Evolutionary conservation across 345 rosid genomes (phyloP).

Genomic region (Carallia brachiata): DNA sequence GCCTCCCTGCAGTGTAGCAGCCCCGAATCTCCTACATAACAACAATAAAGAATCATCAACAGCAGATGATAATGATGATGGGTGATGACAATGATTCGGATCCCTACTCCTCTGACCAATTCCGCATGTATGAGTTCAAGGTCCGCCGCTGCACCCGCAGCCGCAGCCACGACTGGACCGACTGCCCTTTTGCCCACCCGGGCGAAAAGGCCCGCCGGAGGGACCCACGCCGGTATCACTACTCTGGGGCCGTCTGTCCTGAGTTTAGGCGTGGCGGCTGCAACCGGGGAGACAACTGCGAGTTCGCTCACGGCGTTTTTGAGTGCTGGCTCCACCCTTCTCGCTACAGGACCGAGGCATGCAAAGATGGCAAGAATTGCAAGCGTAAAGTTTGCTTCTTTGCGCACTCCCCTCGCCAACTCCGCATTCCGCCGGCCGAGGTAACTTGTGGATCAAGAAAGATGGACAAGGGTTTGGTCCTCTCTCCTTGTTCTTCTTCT

Average conservation of each 20-base stretch:
- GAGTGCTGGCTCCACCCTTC: constrained; percentile 32
- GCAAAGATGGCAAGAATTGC: constrained; percentile 27
- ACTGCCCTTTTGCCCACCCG: constrained; percentile 87
- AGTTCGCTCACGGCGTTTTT: constrained; percentile 25
- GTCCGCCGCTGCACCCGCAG: constrained; percentile 82
- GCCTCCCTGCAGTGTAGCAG: neutral
- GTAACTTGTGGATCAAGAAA: neutral
- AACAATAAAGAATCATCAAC: neutral
- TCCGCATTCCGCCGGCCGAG: constrained; percentile 17
- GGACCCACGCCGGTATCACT: constrained; percentile 61
- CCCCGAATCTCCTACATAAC: neutral
- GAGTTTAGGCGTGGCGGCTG: constrained; percentile 51
- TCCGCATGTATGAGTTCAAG: constrained; percentile 93
- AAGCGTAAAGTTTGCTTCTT: constrained; percentile 29
- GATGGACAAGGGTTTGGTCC: neutral
- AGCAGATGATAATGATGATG: constrained; percentile 2
- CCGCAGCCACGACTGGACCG: constrained; percentile 97
- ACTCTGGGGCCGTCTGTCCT: constrained; percentile 68
- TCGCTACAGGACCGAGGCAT: constrained; percentile 29
- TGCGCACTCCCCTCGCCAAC: constrained; percentile 24
- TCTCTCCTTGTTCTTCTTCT: constrained; percentile 8
- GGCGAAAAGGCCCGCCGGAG: constrained; percentile 91
- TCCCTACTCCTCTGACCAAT: constrained; percentile 73
- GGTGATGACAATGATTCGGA: constrained; percentile 28
- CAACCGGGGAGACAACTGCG: constrained; percentile 24